These are phyloP conservation scores for Podospora didyma DNA, from an alignment of 495 filamentous ascomycete species.

Conservation along the genomic window DNA sequence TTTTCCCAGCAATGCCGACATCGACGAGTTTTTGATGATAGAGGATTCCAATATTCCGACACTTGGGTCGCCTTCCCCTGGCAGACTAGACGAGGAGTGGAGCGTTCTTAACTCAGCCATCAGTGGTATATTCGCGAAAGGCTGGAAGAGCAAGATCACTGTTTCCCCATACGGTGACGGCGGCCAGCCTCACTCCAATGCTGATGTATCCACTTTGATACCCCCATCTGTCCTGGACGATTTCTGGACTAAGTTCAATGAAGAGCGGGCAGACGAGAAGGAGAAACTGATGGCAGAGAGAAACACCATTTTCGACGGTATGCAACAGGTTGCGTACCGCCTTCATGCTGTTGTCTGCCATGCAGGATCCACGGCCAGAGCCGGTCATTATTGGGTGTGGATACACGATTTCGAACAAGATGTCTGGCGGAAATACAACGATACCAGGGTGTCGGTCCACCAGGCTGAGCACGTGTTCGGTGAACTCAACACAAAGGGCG, in stretches of 20 bases:
- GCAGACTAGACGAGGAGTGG: background rate
- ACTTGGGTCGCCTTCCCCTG: background rate
- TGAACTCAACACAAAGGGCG: slow-evolving; percentile 56
- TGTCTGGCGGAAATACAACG: slow-evolving; percentile 93
- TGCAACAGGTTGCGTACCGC: slow-evolving; percentile 64
- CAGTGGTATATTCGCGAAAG: background rate
- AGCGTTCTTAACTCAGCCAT: background rate
- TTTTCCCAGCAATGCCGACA: slow-evolving; percentile 2
- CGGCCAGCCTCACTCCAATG: background rate
- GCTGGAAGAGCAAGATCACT: background rate
- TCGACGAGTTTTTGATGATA: slow-evolving; percentile 16
- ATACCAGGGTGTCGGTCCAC: slow-evolving; percentile 68
- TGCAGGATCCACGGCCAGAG: slow-evolving; percentile 52
- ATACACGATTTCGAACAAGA: slow-evolving; percentile 80
- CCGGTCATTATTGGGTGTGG: slow-evolving; percentile 96
- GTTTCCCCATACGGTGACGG: background rate
- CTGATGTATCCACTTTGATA: background rate
- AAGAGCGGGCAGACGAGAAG: slow-evolving; percentile 1
- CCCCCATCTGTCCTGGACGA: background rate
- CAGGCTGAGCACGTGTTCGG: slow-evolving; percentile 60
- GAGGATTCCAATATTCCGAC: background rate
- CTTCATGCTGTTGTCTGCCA: slow-evolving; percentile 93
- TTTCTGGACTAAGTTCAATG: slow-evolving; percentile 1
- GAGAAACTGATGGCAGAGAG: slow-evolving; percentile 29
- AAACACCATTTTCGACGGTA: slow-evolving; percentile 58